Evolutionary conservation across 352 stramenopile species (phyloP).

Genomic region (Aphanomyces cochlioides): DNA sequence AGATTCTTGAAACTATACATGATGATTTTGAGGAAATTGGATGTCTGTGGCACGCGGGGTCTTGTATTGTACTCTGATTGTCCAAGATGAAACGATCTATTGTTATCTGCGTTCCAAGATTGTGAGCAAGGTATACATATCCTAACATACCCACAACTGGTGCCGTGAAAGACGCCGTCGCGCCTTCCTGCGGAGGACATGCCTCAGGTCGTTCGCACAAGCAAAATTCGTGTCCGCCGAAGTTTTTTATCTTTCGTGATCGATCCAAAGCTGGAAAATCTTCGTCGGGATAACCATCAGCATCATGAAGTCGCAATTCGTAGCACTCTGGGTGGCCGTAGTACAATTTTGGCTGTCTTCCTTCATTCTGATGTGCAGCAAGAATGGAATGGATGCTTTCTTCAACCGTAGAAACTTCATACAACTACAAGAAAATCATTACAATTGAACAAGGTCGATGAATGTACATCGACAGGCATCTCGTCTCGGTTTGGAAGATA

Average conservation of each 20-base stretch:
- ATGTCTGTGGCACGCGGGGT: too few species aligned
- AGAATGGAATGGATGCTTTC: slow-evolving; percentile 84
- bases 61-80: too few species aligned
- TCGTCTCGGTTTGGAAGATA: slow-evolving; percentile 78
- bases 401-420: slow-evolving; percentile 82
- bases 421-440: slow-evolving; percentile 47
- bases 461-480: slow-evolving; percentile 82
- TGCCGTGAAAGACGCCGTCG: background rate
- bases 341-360: slow-evolving; percentile 61
- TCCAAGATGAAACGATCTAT: slow-evolving; percentile 3
- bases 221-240: slow-evolving; percentile 84
- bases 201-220: slow-evolving; percentile 81
- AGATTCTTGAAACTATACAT: slow-evolving; percentile 42
- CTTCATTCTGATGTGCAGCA: slow-evolving; percentile 61
- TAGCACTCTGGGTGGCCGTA: slow-evolving; percentile 86
- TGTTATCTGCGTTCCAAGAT: background rate
- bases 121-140: background rate
- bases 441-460: background rate
- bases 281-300: slow-evolving; percentile 79
- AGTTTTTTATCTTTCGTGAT: slow-evolving; percentile 87
- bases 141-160: background rate
- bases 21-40: slow-evolving; percentile 81
- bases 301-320: slow-evolving; percentile 78
- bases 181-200: slow-evolving; percentile 65
- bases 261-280: slow-evolving; percentile 83